Percentiles rank a stretch among this genome's conserved stretches.
phyloP scores from a whole-genome alignment of 2,329 filamentous ascomycete species.

The Pseudocercospora cruenta region DNA sequence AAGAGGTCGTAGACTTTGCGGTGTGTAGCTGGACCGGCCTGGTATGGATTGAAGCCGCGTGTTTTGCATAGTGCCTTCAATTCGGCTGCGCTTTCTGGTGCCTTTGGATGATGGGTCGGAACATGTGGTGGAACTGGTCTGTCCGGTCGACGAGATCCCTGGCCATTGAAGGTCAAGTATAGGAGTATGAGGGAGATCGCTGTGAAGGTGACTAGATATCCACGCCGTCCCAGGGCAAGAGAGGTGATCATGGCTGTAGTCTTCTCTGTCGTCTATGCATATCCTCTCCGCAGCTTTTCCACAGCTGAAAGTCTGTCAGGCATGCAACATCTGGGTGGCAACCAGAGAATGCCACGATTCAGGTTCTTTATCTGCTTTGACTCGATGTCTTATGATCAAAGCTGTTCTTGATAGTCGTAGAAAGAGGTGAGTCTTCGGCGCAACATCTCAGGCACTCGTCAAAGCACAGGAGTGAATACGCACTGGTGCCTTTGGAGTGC shows the following conservation, averaged over 20 bases:
- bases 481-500: background rate
- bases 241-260: background rate
- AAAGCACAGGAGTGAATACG: background rate
- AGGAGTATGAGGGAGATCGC: background rate
- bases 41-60: constrained; percentile 8
- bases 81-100: background rate
- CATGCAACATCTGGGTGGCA: background rate
- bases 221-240: background rate
- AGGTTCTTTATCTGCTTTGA: background rate
- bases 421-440: background rate
- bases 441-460: background rate
- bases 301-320: background rate
- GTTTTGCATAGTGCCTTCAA: background rate
- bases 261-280: constrained; percentile 1
- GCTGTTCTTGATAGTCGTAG: background rate
- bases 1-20: constrained; percentile 65
- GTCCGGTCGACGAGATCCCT: background rate
- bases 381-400: background rate
- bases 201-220: background rate
- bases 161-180: background rate
- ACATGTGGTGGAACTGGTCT: constrained; percentile 2
- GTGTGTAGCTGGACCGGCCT: constrained; percentile 15
- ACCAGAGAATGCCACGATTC: background rate
- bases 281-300: background rate
- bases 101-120: background rate